Evolutionary conservation across 257 asterid genomes (phyloP), one percentile per base, ranked within the genome.

Genomic region (Fraxinus cuspidata): DNA sequence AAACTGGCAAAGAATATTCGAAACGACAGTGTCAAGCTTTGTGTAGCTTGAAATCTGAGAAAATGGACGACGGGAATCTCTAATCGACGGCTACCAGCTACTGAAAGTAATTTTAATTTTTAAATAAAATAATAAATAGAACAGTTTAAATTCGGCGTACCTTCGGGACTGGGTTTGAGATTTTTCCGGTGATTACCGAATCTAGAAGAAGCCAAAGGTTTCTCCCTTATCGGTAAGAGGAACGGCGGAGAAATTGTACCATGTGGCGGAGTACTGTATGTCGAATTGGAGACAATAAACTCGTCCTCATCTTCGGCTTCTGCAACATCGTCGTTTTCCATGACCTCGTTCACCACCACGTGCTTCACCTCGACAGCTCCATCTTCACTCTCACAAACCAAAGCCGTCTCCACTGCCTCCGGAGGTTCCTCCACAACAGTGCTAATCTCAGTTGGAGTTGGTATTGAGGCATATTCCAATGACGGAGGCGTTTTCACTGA

Each of bases 111-210:
- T 42, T 40, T 40, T 40, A 40, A 40, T 1, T 40, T 38, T 42
- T 2, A 10, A 11, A 42, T 8, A 42, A 42, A 42, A 40, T 10
- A 40, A 13, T 44, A 51, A 0, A 37, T 38, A 15, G 12, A 7
- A 16, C 29, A 0, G 19, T 15, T 1, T 4, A 13, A 42, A 72
- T 40, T 40, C 16, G 64, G 49, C 37, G 37, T 71, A 78, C 81
- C 77, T 70, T 70, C 60, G 44, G 72, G 71, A 71, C 28, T 71
- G 31, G 81, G 16, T 60, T 71, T 71, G 11, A 35, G 2, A 23
- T 42, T 27, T 72, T 78, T 71, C 65, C 73, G 73, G 49, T 58
- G 81, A 23, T 23, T 60, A 25, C 65, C 66, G 18, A 78, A 58
- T 53, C 81, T 78, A 3, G 77, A 35, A 28, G 65, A 60, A 27